Percentiles rank a stretch among this genome's conserved stretches.
These are phyloP conservation scores for Salinomyces thailandicus DNA, from an alignment of 2,329 filamentous ascomycete species.

Conservation along the genomic window DNA sequence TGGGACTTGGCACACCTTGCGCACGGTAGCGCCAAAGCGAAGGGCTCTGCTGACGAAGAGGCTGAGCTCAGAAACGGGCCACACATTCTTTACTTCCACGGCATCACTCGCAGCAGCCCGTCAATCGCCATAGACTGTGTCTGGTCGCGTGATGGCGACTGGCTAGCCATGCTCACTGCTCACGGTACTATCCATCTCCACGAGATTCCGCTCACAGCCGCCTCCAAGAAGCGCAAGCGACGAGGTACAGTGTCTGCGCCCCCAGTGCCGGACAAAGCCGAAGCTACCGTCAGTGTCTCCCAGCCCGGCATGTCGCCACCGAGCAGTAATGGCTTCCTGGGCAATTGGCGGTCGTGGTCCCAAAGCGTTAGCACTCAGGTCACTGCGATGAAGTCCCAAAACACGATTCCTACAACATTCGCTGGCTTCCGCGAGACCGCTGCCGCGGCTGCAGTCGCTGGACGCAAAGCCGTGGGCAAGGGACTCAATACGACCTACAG, in stretches of 20 bases:
- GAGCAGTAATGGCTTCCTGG: conserved; percentile 21
- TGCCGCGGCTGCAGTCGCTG: conserved; percentile 41
- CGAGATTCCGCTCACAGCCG: conserved; percentile 53
- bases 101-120: conserved; percentile 84
- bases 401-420: conserved; percentile 20
- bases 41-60: conserved; percentile 6
- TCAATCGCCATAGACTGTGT: conserved; percentile 82
- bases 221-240: conserved; percentile 26
- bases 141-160: conserved; percentile 77
- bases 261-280: conserved; percentile 21
- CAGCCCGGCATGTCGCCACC: conserved; percentile 21
- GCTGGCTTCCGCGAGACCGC: conserved; percentile 23
- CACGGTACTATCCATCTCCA: conserved; percentile 92
- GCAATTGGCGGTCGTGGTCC: conserved; percentile 28
- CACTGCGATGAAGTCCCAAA: conserved; percentile 16
- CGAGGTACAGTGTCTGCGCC: conserved; percentile 10
- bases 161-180: conserved; percentile 80
- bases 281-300: conserved; percentile 23
- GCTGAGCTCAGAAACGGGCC: conserved; percentile 24
- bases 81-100: conserved; percentile 68
- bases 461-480: conserved; percentile 60
- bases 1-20: conserved; percentile 63
- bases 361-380: conserved; percentile 31
- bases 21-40: conserved; percentile 29
- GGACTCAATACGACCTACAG: conserved; percentile 65